Base-by-base conservation (phyloP, 2,329 filamentous ascomycete genomes). In the Scedosporium apiospermum region DNA sequence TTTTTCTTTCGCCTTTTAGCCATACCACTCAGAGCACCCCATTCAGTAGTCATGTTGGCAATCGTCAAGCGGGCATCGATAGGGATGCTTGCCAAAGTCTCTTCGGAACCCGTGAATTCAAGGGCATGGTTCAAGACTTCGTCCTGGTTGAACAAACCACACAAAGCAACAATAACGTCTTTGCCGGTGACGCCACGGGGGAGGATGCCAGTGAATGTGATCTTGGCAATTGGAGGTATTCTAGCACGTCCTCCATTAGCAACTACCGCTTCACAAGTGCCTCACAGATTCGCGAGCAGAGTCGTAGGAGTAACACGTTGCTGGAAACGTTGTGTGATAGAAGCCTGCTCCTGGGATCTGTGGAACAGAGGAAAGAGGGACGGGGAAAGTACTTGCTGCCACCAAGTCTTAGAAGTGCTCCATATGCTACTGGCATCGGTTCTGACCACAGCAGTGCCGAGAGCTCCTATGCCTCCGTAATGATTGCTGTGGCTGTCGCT, bases 71-170 rank as follows among this genome's bases (percentile, higher is more conserved):
- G 80, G 66, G 88, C 81, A 67, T 95, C 90, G 0, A 96, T 77
- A 0, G 86, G 78, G 1, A 96, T 78, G 69, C 83, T 91, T 53
- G 76, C 71, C 80, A 95, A 83, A 16, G 92, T 96, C 71, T 92
- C 81, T 66, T 91, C 86, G 0, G 87, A 86, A 12, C 93, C 93
- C 0, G 85, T 86, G 69, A 97, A 96, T 71, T 98, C 93, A 64
- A 98, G 87, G 4, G 86, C 86, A 71, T 96, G 91, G 76, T 98
- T 98, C 14, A 97, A 80, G 0, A 97, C 93, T 55, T 96, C 91
- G 67, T 91, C 88, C 62, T 89, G 85, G 75, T 90, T 89, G 78
- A 98, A 96, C 0, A 96, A 76, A 1, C 89, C 90, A 68, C 91
- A 96, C 1, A 98, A 81, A 0, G 91, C 90, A 27, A 97, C 84